These are phyloP conservation scores for Knoxia roxburghii DNA, from an alignment of 257 asterid genomes.

Conservation along the genomic window DNA sequence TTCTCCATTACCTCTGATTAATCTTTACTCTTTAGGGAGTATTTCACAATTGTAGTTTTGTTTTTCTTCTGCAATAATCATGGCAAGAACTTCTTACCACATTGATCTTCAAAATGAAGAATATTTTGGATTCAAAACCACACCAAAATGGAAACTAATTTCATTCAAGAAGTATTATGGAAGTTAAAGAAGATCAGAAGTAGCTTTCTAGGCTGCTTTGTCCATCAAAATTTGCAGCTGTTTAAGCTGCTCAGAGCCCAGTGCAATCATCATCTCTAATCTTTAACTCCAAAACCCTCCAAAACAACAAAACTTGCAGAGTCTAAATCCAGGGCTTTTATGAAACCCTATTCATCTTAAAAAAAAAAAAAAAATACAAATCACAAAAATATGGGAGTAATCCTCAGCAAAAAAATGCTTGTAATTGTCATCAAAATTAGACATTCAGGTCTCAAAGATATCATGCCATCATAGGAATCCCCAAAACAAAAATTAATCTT, in stretches of 20 bases:
- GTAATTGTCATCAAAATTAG: slow-evolving; percentile 60
- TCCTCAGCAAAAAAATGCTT: slow-evolving; percentile 76
- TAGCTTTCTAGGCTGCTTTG: slow-evolving; percentile 96
- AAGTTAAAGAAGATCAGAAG: slow-evolving; percentile 52
- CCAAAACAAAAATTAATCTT: not conserved
- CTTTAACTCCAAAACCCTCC: too few relatives aligned
- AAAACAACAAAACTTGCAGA: not conserved
- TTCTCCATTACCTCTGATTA: too few relatives aligned
- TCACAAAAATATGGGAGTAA: not conserved
- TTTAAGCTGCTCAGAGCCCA: slow-evolving; percentile 93
- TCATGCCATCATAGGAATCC: slow-evolving; percentile 74
- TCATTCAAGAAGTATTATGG: too few relatives aligned
- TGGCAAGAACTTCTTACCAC: too few relatives aligned
- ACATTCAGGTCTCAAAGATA: slow-evolving; percentile 98
- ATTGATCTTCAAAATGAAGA: too few relatives aligned
- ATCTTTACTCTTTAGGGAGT: too few relatives aligned
- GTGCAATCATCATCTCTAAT: slow-evolving; percentile 82
- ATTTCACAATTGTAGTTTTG: too few relatives aligned
- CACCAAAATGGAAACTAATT: too few relatives aligned
- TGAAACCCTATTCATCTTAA: too few relatives aligned
- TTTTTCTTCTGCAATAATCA: too few relatives aligned
- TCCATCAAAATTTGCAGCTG: slow-evolving; percentile 51
- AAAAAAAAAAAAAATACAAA: not conserved
- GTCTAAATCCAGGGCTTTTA: too few relatives aligned
- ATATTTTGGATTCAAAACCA: too few relatives aligned